Percentiles rank a stretch among this genome's conserved stretches.
Conservation (phyloP, 2,329 filamentous ascomycete genomes). For the Colletotrichum costaricense region DNA sequence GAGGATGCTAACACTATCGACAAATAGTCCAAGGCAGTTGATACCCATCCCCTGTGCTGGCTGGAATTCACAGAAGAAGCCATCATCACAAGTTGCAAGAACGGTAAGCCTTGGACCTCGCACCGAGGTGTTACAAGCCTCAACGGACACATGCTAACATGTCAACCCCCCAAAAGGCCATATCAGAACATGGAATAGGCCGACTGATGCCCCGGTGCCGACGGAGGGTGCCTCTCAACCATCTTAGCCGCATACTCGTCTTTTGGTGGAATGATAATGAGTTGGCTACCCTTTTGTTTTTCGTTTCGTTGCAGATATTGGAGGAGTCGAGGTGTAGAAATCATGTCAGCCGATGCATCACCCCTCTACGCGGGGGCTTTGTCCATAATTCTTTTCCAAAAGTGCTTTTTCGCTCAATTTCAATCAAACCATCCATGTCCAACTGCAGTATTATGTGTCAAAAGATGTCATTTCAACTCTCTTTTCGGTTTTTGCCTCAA, state of each 20-base stretch:
- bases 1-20: slow-evolving; percentile 28
- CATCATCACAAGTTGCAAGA: slow-evolving; percentile 92
- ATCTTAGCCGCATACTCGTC: neutral
- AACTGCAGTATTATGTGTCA: neutral
- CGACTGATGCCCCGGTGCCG: slow-evolving; percentile 45
- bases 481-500: neutral
- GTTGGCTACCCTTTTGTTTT: slow-evolving; percentile 1
- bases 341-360: neutral
- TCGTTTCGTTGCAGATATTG: slow-evolving; percentile 4
- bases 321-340: slow-evolving; percentile 2
- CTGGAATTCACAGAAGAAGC: slow-evolving; percentile 93
- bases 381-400: neutral
- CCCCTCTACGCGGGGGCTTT: neutral
- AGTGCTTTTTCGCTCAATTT: neutral
- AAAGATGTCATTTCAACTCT: neutral
- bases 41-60: slow-evolving; percentile 89
- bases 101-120: slow-evolving; percentile 69
- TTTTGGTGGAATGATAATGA: neutral
- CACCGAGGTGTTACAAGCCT: slow-evolving; percentile 21
- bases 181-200: slow-evolving; percentile 79
- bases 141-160: neutral
- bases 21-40: slow-evolving; percentile 79
- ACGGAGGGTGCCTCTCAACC: slow-evolving; percentile 30
- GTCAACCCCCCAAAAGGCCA: slow-evolving; percentile 60
- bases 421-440: neutral